Evolutionary conservation across 2,329 filamentous ascomycete genomes (phyloP), one percentile per base, ranked within the genome.

Genomic region (Sordariomycetes sp.): DNA sequence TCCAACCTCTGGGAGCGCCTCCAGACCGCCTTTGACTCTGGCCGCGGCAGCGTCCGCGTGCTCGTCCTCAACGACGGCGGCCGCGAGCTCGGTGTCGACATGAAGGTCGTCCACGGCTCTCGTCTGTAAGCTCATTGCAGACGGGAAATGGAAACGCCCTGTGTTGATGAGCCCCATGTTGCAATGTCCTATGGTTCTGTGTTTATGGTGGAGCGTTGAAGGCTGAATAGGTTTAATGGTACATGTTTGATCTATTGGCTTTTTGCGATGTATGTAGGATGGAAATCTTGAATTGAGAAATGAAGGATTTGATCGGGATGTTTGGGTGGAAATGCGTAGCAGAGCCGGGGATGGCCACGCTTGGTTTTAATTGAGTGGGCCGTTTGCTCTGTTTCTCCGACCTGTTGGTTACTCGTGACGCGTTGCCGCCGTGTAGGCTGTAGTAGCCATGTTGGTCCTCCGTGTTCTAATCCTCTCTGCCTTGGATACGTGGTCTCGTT

Each of bases 1-100:
- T 94, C 89, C 73, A 84, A 84, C 75, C 85, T 99, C 65, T 89
- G 86, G 79, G 72, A 76, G 64, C 89, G 91, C 67, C 87, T 99
- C 64, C 76, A 81, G 66, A 82, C 87, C 64, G 83, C 90, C 64
- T 99, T 96, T 74, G 85, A 89, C 76, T 86, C 89, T 65, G 94
- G 94, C 71, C 89, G 91, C 71, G 94, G 94, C 73, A 90, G 85
- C 70, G 88, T 99, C 69, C 89, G 94, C 65, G 90, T 95, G 68
- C 85, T 97, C 61, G 94, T 99, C 74, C 91, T 99, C 76, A 90
- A 85, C 74, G 94, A 99, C 74, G 81, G 86, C 67, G 91, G 90
- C 66, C 85, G 87, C 68, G 94, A 99, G 84, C 85, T 99, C 69
- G 91, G 88, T 66, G 94, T 99, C 65, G 94, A 99, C 83, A 94